Conservation (phyloP, 768 basidiomycete species). For the Lactarius hatsudake region DNA sequence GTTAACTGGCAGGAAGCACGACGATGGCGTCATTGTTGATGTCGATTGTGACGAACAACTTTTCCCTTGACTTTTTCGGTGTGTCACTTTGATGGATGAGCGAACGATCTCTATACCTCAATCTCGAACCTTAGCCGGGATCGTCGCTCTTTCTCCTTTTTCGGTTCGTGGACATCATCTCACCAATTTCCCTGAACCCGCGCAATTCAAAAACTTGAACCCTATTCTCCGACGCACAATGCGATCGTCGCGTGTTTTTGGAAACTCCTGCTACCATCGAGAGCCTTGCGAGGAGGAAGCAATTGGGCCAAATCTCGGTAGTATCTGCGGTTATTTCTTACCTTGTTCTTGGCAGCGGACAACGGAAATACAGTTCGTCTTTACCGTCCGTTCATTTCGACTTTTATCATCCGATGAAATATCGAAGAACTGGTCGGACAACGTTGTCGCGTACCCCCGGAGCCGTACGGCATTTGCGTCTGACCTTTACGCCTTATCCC, state of each 20-base stretch:
- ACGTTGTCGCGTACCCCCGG: neutral
- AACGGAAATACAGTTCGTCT: neutral
- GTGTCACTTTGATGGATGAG: neutral
- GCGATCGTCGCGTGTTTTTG: neutral
- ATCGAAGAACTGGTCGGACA: neutral
- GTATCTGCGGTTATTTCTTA: neutral
- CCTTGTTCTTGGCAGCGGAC: neutral
- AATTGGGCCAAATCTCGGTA: neutral
- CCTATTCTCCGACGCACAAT: neutral
- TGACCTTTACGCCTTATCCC: neutral
- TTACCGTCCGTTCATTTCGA: neutral
- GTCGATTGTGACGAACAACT: neutral
- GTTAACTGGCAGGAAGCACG: neutral
- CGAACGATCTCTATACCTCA: neutral
- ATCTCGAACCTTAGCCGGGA: neutral
- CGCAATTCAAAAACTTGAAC: neutral
- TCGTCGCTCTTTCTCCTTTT: neutral
- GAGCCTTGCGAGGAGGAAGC: neutral
- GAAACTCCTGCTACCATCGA: neutral
- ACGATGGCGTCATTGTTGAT: neutral
- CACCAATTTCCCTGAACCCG: neutral
- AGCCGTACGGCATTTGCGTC: constrained; percentile 11
- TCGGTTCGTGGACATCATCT: neutral
- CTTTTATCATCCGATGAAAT: neutral
- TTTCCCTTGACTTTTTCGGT: neutral